These are phyloP conservation scores for Mycosarcoma maydis DNA, from an alignment of 1,284 basidiomycete genomes.

Conservation along the genomic window DNA sequence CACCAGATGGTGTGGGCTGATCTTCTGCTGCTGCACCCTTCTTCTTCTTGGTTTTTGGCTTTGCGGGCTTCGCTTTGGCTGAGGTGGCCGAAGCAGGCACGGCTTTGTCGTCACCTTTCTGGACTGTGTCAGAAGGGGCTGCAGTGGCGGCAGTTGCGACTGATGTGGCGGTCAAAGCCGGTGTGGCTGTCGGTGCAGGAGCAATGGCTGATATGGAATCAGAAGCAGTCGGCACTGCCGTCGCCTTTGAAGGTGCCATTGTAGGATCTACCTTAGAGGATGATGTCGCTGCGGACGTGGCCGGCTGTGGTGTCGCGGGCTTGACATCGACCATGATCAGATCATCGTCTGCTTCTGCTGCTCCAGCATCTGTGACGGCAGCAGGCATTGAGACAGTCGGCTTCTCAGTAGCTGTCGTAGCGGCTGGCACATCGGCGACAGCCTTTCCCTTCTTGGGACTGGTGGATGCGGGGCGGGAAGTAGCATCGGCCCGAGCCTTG, in stretches of 20 bases:
- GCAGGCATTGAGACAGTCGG: too few relatives aligned
- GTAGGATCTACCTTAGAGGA: conserved; percentile 1
- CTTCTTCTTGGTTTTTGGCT: conserved; percentile 46
- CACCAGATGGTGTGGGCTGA: not conserved
- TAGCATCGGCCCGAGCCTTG: conserved; percentile 41
- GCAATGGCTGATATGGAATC: conserved; percentile 5
- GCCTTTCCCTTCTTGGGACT: conserved; percentile 31
- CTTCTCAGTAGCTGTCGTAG: too few relatives aligned
- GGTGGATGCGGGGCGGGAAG: conserved; percentile 14
- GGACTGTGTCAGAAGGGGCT: conserved; percentile 6
- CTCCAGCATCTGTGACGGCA: too few relatives aligned
- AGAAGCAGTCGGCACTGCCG: conserved; percentile 8
- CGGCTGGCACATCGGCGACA: too few relatives aligned
- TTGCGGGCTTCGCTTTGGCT: conserved; percentile 38
- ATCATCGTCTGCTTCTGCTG: conserved; percentile 17
- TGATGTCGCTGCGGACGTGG: not conserved
- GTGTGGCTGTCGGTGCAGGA: conserved; percentile 1
- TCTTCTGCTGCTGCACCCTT: conserved; percentile 25
- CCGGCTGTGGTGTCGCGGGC: conserved; percentile 7
- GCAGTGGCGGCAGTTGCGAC: not conserved
- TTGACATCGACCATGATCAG: conserved; percentile 41
- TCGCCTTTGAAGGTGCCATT: not conserved
- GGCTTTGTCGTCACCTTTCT: conserved; percentile 7
- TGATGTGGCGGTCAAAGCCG: not conserved
- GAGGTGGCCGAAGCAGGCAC: conserved; percentile 6